These are phyloP conservation scores for Xylaria hypoxylon DNA, from an alignment of 2,329 filamentous ascomycete genomes.

Conservation along the genomic window DNA sequence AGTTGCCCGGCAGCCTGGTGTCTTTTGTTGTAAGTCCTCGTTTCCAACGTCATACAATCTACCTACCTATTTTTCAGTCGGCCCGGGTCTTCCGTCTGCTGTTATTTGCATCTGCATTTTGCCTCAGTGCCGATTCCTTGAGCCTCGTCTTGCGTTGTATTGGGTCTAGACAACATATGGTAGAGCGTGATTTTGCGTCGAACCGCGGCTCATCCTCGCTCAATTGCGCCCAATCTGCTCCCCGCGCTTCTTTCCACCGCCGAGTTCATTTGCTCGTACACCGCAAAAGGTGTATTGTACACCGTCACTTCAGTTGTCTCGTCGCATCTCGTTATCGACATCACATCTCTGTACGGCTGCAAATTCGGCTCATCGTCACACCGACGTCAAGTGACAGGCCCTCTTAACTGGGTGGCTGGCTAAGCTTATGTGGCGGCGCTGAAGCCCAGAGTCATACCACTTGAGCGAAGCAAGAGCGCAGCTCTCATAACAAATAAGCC, in stretches of 20 bases:
- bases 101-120: not conserved
- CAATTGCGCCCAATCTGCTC: slow-evolving; percentile 14
- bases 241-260: slow-evolving; percentile 20
- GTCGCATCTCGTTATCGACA: slow-evolving; percentile 30
- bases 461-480: slow-evolving; percentile 1
- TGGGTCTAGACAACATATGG: not conserved
- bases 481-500: slow-evolving; percentile 2
- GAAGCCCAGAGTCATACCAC: slow-evolving; percentile 17
- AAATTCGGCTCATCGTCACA: slow-evolving; percentile 41
- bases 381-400: slow-evolving; percentile 43
- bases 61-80: slow-evolving; percentile 8
- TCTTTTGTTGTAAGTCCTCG: slow-evolving; percentile 24
- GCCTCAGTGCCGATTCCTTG: slow-evolving; percentile 6
- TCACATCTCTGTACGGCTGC: slow-evolving; percentile 40
- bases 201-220: slow-evolving; percentile 25
- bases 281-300: slow-evolving; percentile 26
- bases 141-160: slow-evolving; percentile 4
- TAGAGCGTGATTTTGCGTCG: slow-evolving; percentile 21
- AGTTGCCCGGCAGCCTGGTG: slow-evolving; percentile 9
- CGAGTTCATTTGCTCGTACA: slow-evolving; percentile 22
- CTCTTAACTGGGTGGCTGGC: not conserved
- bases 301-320: slow-evolving; percentile 23
- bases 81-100: slow-evolving; percentile 8
- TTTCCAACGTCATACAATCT: slow-evolving; percentile 30
- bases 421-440: slow-evolving; percentile 22